These are phyloP conservation scores for Pichia eremophila DNA, from an alignment of 805 yeast genomes.

Conservation along the genomic window DNA sequence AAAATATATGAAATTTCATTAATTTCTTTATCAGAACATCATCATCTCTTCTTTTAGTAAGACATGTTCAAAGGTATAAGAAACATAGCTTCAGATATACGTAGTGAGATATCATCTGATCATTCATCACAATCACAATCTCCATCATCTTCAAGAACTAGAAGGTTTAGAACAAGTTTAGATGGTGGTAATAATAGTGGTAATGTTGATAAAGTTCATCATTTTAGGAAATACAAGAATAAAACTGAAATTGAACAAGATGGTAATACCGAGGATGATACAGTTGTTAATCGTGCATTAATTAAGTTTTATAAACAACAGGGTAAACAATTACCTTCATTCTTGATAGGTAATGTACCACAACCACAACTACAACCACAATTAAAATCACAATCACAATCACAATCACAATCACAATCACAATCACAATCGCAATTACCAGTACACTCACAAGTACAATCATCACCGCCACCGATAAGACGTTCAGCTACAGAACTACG, in stretches of 20 bases:
- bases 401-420: background rate
- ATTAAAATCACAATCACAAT: background rate
- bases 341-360: background rate
- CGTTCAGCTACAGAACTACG: too few species aligned
- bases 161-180: background rate
- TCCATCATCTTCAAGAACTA: slow-evolving; percentile 1
- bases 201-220: background rate
- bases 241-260: slow-evolving; percentile 21
- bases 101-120: slow-evolving; percentile 2
- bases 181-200: background rate
- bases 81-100: slow-evolving; percentile 13
- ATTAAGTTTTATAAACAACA: slow-evolving; percentile 19
- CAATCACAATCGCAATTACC: too few species aligned
- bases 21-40: background rate
- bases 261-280: slow-evolving; percentile 25
- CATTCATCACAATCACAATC: background rate
- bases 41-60: background rate
- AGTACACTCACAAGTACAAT: too few species aligned
- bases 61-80: slow-evolving; percentile 15
- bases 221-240: background rate
- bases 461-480: too few species aligned
- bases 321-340: slow-evolving; percentile 19
- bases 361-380: too few species aligned
- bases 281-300: slow-evolving; percentile 26
- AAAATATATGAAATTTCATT: background rate